Base-by-base conservation (phyloP, 2,329 filamentous ascomycete genomes). In the Orbilia quercus region DNA sequence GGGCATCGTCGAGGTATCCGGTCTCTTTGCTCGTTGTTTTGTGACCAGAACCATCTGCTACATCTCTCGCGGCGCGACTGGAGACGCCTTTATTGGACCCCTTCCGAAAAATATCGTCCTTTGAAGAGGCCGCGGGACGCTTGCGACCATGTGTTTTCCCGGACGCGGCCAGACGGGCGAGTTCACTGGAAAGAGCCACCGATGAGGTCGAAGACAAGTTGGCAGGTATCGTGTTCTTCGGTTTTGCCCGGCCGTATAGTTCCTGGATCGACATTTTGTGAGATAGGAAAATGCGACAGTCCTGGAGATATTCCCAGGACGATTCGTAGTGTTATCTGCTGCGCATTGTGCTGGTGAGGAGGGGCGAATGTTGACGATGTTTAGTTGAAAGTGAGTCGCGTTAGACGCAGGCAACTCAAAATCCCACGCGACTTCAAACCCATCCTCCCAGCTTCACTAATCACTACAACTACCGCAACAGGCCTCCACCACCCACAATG, bases 161-260 rank as follows among this genome's bases (percentile, higher is more conserved):
- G 3, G 62, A 64, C 22, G 63, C 51, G n/a, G 64, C 51, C 12
- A 74, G 34, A 70, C 82, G 80, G 77, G 90, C 90, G 75, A 98
- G 87, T 76, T 95, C 91, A 9, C 91, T 91, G n/a, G 90, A 88
- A 82, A 99, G 98, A 79, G 92, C 88, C 62, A 96, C 87, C 47
- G 88, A 89, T 55, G 87, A 88, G 16, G 88, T 89, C 16, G 92
- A 87, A 16, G 88, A 87, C 45, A 78, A 75, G 38, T 73, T 73
- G 1, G 69, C 34, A 18, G 85, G 84, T 66, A 91, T 86, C 78
- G 90, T 88, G 77, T 88, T 88, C 80, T 92, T 94, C 9, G 86
- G 83, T 38, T 88, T 87, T 62, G 87, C 86, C 58, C 89, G 86
- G 78, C 92, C 92, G 81, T 97, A 97, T 12, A 97, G 86, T n/a